Percentiles rank a stretch among this genome's conserved stretches.
Evolutionary conservation across 2,329 filamentous ascomycete genomes (phyloP).

Genomic region (Claviceps cyperi): DNA sequence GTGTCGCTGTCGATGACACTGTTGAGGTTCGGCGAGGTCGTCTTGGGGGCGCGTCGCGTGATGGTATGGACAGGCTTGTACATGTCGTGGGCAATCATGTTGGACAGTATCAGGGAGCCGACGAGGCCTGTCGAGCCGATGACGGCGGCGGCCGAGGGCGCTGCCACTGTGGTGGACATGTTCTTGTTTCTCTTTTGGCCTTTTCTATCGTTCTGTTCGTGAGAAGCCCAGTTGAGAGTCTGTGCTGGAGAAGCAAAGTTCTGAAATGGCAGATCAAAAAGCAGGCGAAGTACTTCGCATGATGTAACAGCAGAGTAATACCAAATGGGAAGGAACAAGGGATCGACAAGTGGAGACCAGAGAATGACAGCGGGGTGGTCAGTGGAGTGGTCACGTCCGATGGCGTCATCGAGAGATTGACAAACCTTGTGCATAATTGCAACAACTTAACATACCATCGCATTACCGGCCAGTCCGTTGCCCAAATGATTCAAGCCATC

Average conservation of each 20-base stretch:
- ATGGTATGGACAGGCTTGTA: constrained; percentile 46
- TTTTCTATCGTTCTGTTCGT: not conserved
- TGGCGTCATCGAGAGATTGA: too few species aligned
- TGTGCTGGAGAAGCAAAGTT: too few species aligned
- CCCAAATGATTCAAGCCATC: too few species aligned
- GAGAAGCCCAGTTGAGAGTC: too few species aligned
- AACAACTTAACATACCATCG: too few species aligned
- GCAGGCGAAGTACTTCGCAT: too few species aligned
- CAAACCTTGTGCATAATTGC: too few species aligned
- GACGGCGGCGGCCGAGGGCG: constrained; percentile 28
- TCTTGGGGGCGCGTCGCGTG: constrained; percentile 48
- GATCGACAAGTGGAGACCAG: not conserved
- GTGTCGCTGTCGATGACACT: constrained; percentile 50
- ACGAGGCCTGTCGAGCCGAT: constrained; percentile 53
- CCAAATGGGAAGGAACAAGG: not conserved
- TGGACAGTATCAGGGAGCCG: constrained; percentile 60
- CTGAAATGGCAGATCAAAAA: not conserved
- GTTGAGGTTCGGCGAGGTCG: constrained; percentile 44
- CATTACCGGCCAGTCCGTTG: too few species aligned
- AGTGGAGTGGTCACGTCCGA: too few species aligned
- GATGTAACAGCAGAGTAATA: too few species aligned
- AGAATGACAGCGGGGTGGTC: too few species aligned
- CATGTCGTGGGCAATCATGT: constrained; percentile 40
- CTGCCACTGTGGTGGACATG: not conserved
- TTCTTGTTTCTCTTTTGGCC: not conserved